These are phyloP conservation scores for Clarkia xantiana DNA, from an alignment of 345 rosid species.

Conservation along the genomic window DNA sequence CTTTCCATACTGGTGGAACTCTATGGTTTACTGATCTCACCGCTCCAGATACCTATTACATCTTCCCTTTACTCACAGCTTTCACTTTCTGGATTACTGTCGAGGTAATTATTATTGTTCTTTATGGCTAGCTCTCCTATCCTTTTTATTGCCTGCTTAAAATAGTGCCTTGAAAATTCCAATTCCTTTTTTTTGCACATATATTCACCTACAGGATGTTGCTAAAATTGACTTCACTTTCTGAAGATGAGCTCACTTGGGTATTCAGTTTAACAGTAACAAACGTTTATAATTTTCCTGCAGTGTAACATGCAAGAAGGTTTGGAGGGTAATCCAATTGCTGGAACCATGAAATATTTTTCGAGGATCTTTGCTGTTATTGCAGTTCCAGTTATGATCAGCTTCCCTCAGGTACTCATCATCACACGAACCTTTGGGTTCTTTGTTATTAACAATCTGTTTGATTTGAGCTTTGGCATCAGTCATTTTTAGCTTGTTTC, in stretches of 20 bases:
- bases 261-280: not conserved
- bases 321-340: slow-evolving; percentile 42
- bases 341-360: slow-evolving; percentile 46
- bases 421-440: not conserved
- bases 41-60: slow-evolving; percentile 38
- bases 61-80: slow-evolving; percentile 46
- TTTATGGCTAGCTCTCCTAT: not conserved
- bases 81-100: slow-evolving; percentile 39
- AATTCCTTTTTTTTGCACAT: too few species aligned
- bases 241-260: not conserved
- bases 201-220: too few species aligned
- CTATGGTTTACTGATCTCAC: slow-evolving; percentile 55
- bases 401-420: slow-evolving; percentile 27
- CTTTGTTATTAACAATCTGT: too few species aligned
- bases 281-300: not conserved
- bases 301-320: slow-evolving; percentile 52
- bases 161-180: too few species aligned
- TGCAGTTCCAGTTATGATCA: slow-evolving; percentile 37
- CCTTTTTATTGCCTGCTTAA: too few species aligned
- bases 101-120: slow-evolving; percentile 27
- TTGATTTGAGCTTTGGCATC: not conserved
- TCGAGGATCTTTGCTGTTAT: slow-evolving; percentile 37
- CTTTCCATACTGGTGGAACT: slow-evolving; percentile 58
- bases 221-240: too few species aligned
- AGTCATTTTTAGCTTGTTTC: not conserved